Evolutionary conservation across 2,329 filamentous ascomycete species (phyloP), one percentile per base, ranked within the genome.

Genomic region (Cladophialophora bantiana): DNA sequence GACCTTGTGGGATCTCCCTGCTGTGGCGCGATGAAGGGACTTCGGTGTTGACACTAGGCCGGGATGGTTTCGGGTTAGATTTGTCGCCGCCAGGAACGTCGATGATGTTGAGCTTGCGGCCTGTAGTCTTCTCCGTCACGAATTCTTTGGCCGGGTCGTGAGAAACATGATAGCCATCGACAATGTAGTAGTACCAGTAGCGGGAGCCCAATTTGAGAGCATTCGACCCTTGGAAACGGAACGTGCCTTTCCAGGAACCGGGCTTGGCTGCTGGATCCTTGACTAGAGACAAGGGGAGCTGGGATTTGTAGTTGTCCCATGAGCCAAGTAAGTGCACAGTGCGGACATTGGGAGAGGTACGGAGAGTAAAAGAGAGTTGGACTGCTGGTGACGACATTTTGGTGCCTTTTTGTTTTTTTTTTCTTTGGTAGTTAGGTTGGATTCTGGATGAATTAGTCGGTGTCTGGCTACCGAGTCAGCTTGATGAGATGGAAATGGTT

Each of bases 101-200:
- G 80, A 99, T 92, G 82, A 97, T 92, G 88, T 99, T 99, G 75
- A 99, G 87, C 82, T 94, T 93, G 80, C 95, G 94, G 83, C 94
- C 93, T 65, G 95, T 98, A 80, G 94, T 98, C 78, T 94, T 94
- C 86, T 99, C 95, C 73, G 91, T 90, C 77, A 92, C 96, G 78
- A 90, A 94, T 76, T 91, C 85, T 79, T 93, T 90, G 79, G 91
- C 92, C 74, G 94, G 94, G 83, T 98, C 95, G 86, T 98, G 94
- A 69, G 94, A 94, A 79, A 96, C 90, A 81, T 97, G 94, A 88
- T 97, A 97, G 75, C 95, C 95, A 80, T 99, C 95, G 81, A 98
- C 95, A 89, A 98, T 97, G 87, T 97, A 99, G 89, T 99, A 99
- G 89, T 98, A 99, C 95, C 95, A 99, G 89, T 98, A 98, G 78